These are phyloP conservation scores for Phytophthora palmivora DNA, from an alignment of 352 stramenopile species.

Conservation along the genomic window DNA sequence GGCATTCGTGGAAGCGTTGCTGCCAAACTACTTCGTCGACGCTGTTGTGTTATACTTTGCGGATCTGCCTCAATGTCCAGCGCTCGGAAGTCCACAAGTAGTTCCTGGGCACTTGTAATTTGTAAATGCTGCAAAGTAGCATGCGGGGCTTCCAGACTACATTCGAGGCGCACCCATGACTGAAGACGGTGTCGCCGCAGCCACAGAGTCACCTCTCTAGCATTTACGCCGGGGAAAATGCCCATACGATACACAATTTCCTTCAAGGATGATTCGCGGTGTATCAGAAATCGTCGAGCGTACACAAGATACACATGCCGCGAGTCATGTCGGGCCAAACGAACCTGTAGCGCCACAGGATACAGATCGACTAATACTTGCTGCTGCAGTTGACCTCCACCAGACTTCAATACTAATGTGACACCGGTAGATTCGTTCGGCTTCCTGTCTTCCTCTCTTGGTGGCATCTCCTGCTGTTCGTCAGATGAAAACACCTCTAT, in stretches of 20 bases:
- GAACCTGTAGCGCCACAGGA: conserved; percentile 60
- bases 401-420: not conserved
- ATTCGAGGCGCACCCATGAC: conserved; percentile 66
- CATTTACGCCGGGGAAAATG: conserved; percentile 58
- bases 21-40: conserved; percentile 26
- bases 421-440: not conserved
- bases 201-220: conserved; percentile 68
- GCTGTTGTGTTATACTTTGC: conserved; percentile 35
- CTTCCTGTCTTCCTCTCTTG: conserved; percentile 25
- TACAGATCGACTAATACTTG: conserved; percentile 57
- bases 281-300: conserved; percentile 54
- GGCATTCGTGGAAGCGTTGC: conserved; percentile 24
- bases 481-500: conserved; percentile 16
- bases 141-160: conserved; percentile 48
- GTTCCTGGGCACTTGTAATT: conserved; percentile 58
- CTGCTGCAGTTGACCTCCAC: conserved; percentile 18
- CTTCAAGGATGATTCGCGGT: conserved; percentile 48
- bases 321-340: conserved; percentile 61
- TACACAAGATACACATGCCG: conserved; percentile 68
- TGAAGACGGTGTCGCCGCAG: conserved; percentile 61
- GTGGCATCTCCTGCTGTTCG: conserved; percentile 23
- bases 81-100: conserved; percentile 76
- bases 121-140: conserved; percentile 50
- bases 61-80: conserved; percentile 39
- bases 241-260: conserved; percentile 67